Evolutionary conservation across 495 filamentous ascomycete species (phyloP).

Genomic region (Aspergillus incahuasiensis): DNA sequence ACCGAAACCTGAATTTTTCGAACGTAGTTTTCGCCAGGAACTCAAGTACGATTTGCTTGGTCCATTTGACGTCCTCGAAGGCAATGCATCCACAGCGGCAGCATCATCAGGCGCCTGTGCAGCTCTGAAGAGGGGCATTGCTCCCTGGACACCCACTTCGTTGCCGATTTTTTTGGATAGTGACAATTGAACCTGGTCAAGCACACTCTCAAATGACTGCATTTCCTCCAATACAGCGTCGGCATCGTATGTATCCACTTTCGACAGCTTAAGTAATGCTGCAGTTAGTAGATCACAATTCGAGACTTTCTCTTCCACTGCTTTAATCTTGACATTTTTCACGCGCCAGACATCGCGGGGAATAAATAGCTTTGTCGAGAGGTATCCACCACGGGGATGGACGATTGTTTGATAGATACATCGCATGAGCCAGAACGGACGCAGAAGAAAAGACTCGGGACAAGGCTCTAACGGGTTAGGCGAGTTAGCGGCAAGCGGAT

Average conservation of each 20-base stretch:
- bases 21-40: slow-evolving; percentile 83
- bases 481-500: slow-evolving; percentile 48
- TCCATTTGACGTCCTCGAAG: slow-evolving; percentile 52
- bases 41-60: slow-evolving; percentile 61
- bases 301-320: slow-evolving; percentile 89
- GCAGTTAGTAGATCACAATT: slow-evolving; percentile 90
- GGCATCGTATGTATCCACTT: slow-evolving; percentile 82
- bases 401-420: slow-evolving; percentile 87
- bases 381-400: slow-evolving; percentile 85
- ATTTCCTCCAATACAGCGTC: slow-evolving; percentile 93
- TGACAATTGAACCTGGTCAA: slow-evolving; percentile 76
- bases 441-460: slow-evolving; percentile 75
- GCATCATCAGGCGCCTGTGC: slow-evolving; percentile 44
- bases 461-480: slow-evolving; percentile 87
- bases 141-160: slow-evolving; percentile 80
- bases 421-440: slow-evolving; percentile 96
- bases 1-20: slow-evolving; percentile 70
- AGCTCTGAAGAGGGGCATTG: slow-evolving; percentile 63
- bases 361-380: slow-evolving; percentile 86
- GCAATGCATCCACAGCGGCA: slow-evolving; percentile 29
- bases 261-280: slow-evolving; percentile 74
- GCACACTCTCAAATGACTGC: slow-evolving; percentile 80
- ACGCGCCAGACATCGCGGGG: slow-evolving; percentile 92
- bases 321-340: slow-evolving; percentile 87
- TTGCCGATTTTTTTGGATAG: slow-evolving; percentile 80